Evolutionary conservation across 768 basidiomycete species (phyloP), one percentile per base, ranked within the genome.

Genomic region (Amanita jacksonii): DNA sequence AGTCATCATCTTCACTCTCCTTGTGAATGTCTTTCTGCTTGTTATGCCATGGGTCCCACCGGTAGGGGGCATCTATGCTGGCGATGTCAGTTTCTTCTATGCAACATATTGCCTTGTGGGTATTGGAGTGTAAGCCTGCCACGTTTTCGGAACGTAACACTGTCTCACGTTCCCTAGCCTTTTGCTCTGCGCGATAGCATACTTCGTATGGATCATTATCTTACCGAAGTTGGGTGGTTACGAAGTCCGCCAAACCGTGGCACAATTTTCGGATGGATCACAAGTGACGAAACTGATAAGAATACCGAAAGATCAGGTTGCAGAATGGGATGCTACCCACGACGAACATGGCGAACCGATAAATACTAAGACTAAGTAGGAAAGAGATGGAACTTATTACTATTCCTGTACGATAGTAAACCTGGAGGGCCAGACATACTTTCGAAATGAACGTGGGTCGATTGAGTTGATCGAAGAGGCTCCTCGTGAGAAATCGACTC

Each of bases 401-500:
- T n/a, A n/a, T n/a, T n/a, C n/a, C n/a, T n/a, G n/a, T n/a, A n/a
- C n/a, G n/a, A n/a, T n/a, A n/a, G n/a, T n/a, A n/a, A n/a, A n/a
- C n/a, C n/a, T n/a, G n/a, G n/a, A n/a, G n/a, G n/a, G n/a, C n/a
- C n/a, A n/a, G n/a, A n/a, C n/a, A n/a, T n/a, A n/a, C n/a, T n/a
- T n/a, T n/a, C n/a, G n/a, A n/a, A n/a, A n/a, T n/a, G n/a, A n/a
- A n/a, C n/a, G n/a, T n/a, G n/a, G n/a, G n/a, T n/a, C n/a, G n/a
- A n/a, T n/a, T n/a, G 54, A 85, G 62, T 13, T 74, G 67, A 57
- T 86, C 80, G 46, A 87, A 85, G n/a, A 87, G 55, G 16, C 55
- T 62, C 30, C 75, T 69, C 35, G 66, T 13, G 44, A 32, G 3
- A 60, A 51, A 48, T 73, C 65, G 34, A 82, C 59, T n/a, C n/a